A percentile compares a stretch with the other conserved stretches of the same genome.
These are phyloP conservation scores for Pyricularia sp. DNA, from an alignment of 2,329 filamentous ascomycete species.

Conservation along the genomic window DNA sequence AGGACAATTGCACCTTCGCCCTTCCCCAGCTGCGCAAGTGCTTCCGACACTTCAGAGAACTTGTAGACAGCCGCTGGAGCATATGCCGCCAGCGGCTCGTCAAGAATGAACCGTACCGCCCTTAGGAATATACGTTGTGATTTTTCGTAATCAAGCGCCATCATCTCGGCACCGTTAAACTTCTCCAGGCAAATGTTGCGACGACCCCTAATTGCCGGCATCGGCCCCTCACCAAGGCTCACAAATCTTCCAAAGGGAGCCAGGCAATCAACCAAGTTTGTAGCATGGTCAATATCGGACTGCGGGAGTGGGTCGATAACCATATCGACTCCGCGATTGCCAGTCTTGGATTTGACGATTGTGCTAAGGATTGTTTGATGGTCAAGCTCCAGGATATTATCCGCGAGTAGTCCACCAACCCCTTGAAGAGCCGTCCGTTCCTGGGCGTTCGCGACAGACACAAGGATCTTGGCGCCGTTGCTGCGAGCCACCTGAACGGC, in stretches of 20 bases:
- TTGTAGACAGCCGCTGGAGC: background rate
- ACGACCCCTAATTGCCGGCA: background rate
- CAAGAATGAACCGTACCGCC: background rate
- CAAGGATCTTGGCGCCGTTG: slow-evolving; percentile 1
- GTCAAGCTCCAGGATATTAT: background rate
- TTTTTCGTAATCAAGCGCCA: slow-evolving; percentile 3
- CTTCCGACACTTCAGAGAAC: background rate
- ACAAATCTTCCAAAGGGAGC: slow-evolving; percentile 1
- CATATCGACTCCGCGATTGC: background rate
- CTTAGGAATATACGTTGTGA: slow-evolving; percentile 5
- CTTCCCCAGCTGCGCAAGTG: background rate
- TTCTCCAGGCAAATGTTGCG: slow-evolving; percentile 2
- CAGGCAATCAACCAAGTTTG: background rate
- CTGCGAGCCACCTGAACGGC: background rate
- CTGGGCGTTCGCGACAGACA: background rate
- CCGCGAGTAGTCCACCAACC: background rate
- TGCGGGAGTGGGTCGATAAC: background rate
- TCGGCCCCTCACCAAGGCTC: background rate
- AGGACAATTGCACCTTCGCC: background rate
- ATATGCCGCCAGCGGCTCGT: background rate
- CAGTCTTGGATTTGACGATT: background rate
- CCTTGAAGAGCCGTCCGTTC: background rate
- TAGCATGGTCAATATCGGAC: background rate
- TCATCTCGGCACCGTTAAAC: slow-evolving; percentile 1
- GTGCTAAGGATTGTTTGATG: background rate